phyloP scores from a whole-genome alignment of 2,329 filamentous ascomycete genomes.

The Penicillium brasilianum region DNA sequence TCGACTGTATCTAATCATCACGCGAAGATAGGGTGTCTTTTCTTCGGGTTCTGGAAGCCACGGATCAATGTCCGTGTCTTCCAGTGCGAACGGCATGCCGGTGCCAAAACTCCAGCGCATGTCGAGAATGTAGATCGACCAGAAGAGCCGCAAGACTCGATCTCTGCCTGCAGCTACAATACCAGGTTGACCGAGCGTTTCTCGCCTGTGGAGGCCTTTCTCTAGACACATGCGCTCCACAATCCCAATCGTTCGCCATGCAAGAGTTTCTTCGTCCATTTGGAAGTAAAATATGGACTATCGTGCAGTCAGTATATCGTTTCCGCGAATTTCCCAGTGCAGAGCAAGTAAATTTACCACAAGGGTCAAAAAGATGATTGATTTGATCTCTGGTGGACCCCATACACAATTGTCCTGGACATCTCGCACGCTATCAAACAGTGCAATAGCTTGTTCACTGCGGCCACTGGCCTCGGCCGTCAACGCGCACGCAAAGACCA shows the following conservation, averaged over 20 bases:
- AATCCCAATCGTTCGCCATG: constrained; percentile 88
- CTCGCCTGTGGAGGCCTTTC: constrained; percentile 78
- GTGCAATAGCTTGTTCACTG: constrained; percentile 71
- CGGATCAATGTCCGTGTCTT: constrained; percentile 83
- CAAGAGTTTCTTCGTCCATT: constrained; percentile 79
- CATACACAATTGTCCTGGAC: constrained; percentile 68
- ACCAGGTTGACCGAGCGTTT: constrained; percentile 70
- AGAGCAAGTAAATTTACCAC: constrained; percentile 32
- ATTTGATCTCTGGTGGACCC: constrained; percentile 62
- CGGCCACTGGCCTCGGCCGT: constrained; percentile 78
- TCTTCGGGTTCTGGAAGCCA: constrained; percentile 73
- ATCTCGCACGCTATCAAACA: constrained; percentile 78
- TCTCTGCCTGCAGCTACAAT: constrained; percentile 69
- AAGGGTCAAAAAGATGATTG: constrained; percentile 63
- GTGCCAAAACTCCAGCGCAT: constrained; percentile 86
- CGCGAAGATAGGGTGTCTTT: constrained; percentile 71
- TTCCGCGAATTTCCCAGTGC: not conserved
- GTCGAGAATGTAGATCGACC: constrained; percentile 86
- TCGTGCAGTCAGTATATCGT: constrained; percentile 11
- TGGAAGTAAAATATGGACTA: constrained; percentile 80
- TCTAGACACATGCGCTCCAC: constrained; percentile 79
- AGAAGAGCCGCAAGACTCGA: constrained; percentile 76
- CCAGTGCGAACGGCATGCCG: constrained; percentile 80
- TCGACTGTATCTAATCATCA: constrained; percentile 83
- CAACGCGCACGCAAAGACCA: constrained; percentile 78